phyloP scores from a whole-genome alignment of 257 asterid genomes.

The Solanum lignicaule region DNA sequence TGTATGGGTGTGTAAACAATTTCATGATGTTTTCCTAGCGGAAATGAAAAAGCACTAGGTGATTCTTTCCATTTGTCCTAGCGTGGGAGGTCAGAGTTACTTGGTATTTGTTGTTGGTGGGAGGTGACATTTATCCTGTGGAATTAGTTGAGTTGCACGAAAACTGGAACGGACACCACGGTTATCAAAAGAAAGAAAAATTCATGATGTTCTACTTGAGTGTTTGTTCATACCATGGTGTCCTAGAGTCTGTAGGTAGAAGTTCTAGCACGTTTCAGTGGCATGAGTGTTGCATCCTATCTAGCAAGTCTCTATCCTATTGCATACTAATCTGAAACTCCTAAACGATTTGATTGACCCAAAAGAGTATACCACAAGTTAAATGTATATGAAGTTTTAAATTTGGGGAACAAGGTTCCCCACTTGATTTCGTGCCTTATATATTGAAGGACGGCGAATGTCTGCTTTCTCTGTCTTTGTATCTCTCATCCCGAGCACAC shows the following conservation, averaged over 20 bases:
- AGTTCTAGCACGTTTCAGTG: not conserved
- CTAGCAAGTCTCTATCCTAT: not conserved
- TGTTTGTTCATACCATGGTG: too few relatives aligned
- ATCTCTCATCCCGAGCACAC: not conserved
- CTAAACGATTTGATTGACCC: not conserved
- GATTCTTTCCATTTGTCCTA: not conserved
- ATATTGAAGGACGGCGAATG: not conserved
- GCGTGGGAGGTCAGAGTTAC: not conserved
- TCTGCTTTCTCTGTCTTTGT: not conserved
- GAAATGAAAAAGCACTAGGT: rapidly evolving
- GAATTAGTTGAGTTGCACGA: not conserved
- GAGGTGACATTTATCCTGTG: not conserved
- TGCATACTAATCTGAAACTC: not conserved
- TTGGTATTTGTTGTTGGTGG: not conserved
- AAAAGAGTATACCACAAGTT: not conserved
- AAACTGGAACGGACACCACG: not conserved
- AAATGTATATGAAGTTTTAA: not conserved
- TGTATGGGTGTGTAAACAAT: not conserved
- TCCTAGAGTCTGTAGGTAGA: not conserved
- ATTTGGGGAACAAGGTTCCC: not conserved
- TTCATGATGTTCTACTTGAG: not conserved
- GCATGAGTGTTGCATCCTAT: not conserved
- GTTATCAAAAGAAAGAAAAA: not conserved
- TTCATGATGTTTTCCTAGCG: not conserved
- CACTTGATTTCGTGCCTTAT: not conserved